Conservation (phyloP, 345 rosid genomes). For the Raphanus raphanistrum region DNA sequence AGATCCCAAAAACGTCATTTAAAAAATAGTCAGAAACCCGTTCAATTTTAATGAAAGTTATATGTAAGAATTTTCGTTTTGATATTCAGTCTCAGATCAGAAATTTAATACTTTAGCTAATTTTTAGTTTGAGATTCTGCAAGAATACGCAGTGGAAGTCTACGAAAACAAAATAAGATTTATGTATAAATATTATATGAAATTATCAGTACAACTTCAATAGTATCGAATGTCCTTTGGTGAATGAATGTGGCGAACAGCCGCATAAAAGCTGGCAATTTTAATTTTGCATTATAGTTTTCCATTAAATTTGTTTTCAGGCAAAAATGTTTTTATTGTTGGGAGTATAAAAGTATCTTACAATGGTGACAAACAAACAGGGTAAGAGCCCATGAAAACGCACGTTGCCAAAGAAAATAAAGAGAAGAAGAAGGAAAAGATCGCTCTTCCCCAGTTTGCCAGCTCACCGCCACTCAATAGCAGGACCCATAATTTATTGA, state of each 20-base stretch:
- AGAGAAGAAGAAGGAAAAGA: background rate
- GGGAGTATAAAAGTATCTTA: slow-evolving; percentile 4
- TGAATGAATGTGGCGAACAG: slow-evolving; percentile 42
- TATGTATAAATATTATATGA: background rate
- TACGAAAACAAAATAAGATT: background rate
- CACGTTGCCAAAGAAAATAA: slow-evolving; percentile 25
- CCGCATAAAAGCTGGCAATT: slow-evolving; percentile 43
- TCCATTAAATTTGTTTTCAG: background rate
- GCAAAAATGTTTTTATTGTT: slow-evolving; percentile 23
- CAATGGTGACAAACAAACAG: slow-evolving; percentile 32
- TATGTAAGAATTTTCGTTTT: background rate
- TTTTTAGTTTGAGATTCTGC: background rate
- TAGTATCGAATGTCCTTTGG: slow-evolving; percentile 36
- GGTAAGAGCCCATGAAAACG: slow-evolving; percentile 42
- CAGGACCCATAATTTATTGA: slow-evolving; percentile 9
- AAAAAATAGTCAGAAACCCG: background rate
- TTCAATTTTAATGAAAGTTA: background rate
- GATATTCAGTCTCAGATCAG: background rate
- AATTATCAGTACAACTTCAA: slow-evolving; percentile 7
- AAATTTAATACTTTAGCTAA: background rate
- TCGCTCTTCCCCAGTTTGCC: slow-evolving; percentile 38
- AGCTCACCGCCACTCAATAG: slow-evolving; percentile 37
- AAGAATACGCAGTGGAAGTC: background rate
- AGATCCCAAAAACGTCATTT: background rate
- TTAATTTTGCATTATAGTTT: slow-evolving; percentile 14